Base-by-base conservation (phyloP, 2,329 filamentous ascomycete species). In the Cordyceps pruinosa region DNA sequence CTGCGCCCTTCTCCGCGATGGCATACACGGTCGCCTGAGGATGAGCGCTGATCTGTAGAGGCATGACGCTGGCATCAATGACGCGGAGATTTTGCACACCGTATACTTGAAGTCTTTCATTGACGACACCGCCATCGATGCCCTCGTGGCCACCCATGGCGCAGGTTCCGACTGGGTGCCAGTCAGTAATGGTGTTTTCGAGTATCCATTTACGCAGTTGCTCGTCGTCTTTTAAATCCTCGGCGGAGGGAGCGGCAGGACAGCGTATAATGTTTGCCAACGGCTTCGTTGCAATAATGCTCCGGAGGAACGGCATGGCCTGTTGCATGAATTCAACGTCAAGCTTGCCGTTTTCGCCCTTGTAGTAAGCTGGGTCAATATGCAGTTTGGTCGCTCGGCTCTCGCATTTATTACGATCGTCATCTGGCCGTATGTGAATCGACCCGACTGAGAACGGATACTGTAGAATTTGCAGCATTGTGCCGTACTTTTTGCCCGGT, bases 361-460 rank as follows among this genome's bases (percentile, higher is more conserved):
- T 49, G 41, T 74, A 78, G 59, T 77, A 78, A 5, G 64, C 62
- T 0, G 76, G 75, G 32, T 79, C 68, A 34, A 79, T 77, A 5
- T 34, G 19, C 8, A 54, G 15, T n/a, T 5, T 13, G 2, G 28
- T 26, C 15, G 46, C 4, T 12, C 17, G 4, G 13, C 65, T 34
- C 17, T 21, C 32, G 21, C 9, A 28, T 0, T 72, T 73, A 12
- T 49, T 65, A 56, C 53, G 66, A n/a, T 64, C 66, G 46, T 26
- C 68, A 39, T 21, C 62, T 44, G 12, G 53, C 13, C 53, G 48
- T 50, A 81, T 72, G 58, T 82, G 79, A 10, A 81, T 69, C 2
- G 69, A 74, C 0, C 79, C 79, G 3, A 70, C 67, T 0, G 76
- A 75, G 30, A 78, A 78, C 0, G 79, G 78, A 63, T 81, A 79